Base-by-base conservation (phyloP, 805 yeast genomes). In the Zygosaccharomyces bisporus region DNA sequence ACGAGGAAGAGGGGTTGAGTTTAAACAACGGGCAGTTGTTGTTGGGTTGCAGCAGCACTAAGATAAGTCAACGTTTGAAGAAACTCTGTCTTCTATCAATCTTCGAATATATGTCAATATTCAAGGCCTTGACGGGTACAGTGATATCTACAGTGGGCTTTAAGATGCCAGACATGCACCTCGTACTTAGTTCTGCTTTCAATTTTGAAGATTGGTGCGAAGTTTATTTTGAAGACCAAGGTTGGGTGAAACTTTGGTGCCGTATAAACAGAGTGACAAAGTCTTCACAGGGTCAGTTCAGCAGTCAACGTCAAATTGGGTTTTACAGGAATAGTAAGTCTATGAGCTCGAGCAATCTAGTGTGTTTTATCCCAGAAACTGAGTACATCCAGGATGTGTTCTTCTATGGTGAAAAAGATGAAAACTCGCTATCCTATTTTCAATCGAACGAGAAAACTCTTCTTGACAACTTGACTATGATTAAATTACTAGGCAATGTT, bases 191-290 rank as follows among this genome's bases (percentile, higher is more conserved):
- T 40, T 54, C 62, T 4, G 51, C 56, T 20, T 59, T 46, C 31
- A 60, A 54, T 44, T 63, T 55, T 44, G 61, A 62, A 43, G 68
- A 63, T 46, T 63, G 68, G 68, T 63, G 68, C 43, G 61, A 60
- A 44, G 52, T 63, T 12, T 55, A 58, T 32, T 34, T 57, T 6
- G 56, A 54, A 35, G 64, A 55, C 3, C 53, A 55, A 39, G 60
- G 61, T 21, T 63, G 65, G 64, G 55, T 58, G 6, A 63, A 59
- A 49, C 52, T 60, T 10, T 63, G 66, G 66, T 60, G 64, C 39
- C 64, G 61, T 33, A 58, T 63, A 18, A 63, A 60, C 37, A 56
- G 54, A 27, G 53, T 50, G 13, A 37, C 46, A 14, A 53, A 44
- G 32, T 34, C 43, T 19, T 36, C 46, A 4, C 41, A 45, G 13